Evolutionary conservation across 805 yeast genomes (phyloP), one percentile per base, ranked within the genome.

Genomic region (Kuraishia piskuri): DNA sequence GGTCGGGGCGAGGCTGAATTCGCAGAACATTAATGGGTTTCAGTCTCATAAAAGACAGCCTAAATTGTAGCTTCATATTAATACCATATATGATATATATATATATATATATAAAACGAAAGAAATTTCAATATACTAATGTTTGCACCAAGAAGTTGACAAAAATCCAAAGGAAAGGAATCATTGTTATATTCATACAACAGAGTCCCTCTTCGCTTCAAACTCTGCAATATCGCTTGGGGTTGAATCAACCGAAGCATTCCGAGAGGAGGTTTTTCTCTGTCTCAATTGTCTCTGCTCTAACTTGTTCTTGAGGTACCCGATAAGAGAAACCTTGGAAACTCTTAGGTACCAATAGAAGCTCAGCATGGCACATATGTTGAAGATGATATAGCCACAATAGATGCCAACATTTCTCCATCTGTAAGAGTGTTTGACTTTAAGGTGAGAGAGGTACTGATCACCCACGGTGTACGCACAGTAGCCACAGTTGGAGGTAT

Each of bases 401-500:
- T 74, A 73, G 59, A 84, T 72, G 23, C 90, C 89, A 56, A 84
- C 68, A 58, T 84, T 81, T 68, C 89, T 77, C 88, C 89, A 84
- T 46, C 81, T 69, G 55, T 78, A 61, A 47, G 64, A 53, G 65
- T 71, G 82, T 17, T 68, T 63, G 50, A 79, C 70, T 54, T 73
- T 71, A 50, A 78, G 68, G 22, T 70, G 66, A 0, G 58, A 53
- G 58, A 85, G 69, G 57, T 71, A 79, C 24, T 74, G 72, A 59
- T 79, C 82, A 49, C 80, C 82, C 52, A 67, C 68, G 2, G 60
- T 53, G 61, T 67, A 72, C 40, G 81, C 69, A 69, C 96, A 89
- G 70, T 70, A 86, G 9, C 68, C 58, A 70, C 96, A 89, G 12
- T 61, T 55, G 1, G 69, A 61, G 17, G 88, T 79, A 6, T 82